Evolutionary conservation across 78 protist genomes (phyloP).

Genomic region (Pelomyxa schiedti): DNA sequence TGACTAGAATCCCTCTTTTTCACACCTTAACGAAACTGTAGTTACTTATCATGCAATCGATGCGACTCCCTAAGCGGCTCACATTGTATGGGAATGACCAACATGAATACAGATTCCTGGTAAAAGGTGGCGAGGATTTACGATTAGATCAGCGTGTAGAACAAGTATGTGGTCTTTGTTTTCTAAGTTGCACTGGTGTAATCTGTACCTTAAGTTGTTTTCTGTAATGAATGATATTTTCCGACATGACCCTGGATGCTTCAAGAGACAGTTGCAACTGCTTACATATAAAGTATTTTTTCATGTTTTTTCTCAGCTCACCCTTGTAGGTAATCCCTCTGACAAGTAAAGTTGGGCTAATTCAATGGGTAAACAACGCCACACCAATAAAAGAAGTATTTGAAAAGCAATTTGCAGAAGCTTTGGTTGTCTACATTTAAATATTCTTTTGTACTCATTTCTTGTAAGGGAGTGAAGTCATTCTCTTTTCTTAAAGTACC

Average conservation of each 20-base stretch:
- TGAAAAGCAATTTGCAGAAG: slow-evolving; percentile 45
- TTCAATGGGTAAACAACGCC: slow-evolving; percentile 79
- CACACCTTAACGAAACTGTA: too few species aligned
- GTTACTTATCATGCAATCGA: slow-evolving; percentile 60
- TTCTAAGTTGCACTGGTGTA: too few species aligned
- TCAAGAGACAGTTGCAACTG: slow-evolving; percentile 27
- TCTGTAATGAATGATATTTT: slow-evolving; percentile 46
- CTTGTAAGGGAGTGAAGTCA: too few species aligned
- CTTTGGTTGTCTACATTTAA: too few species aligned
- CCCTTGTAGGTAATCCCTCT: slow-evolving; percentile 65
- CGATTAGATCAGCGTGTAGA: slow-evolving; percentile 79
- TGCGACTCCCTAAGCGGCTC: slow-evolving; percentile 72
- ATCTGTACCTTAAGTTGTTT: too few species aligned
- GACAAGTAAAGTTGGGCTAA: slow-evolving; percentile 61
- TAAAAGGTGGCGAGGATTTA: slow-evolving; percentile 91
- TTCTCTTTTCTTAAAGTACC: too few species aligned
- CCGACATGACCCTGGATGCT: slow-evolving; percentile 4
- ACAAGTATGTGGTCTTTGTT: too few species aligned
- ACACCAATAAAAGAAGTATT: slow-evolving; percentile 37
- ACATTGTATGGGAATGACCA: slow-evolving; percentile 63
- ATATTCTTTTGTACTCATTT: too few species aligned
- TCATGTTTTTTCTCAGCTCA: background rate
- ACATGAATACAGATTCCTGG: slow-evolving; percentile 52
- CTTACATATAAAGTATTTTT: slow-evolving; percentile 56
- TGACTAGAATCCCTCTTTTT: background rate